phyloP scores from a whole-genome alignment of 2,329 filamentous ascomycete genomes.

The Raffaelea albimanens region DNA sequence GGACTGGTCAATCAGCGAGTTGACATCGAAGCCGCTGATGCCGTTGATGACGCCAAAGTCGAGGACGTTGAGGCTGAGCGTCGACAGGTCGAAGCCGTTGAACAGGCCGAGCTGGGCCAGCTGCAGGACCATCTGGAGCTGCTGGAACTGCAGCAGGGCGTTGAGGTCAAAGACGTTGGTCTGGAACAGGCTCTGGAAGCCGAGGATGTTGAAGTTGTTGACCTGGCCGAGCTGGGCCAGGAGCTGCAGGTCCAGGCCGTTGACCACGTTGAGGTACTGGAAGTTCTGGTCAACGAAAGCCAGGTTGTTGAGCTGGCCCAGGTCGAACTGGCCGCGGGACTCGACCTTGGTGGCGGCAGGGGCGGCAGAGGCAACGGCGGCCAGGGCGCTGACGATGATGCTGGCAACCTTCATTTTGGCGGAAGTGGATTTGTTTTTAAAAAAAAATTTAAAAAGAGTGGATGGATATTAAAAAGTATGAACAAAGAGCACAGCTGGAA shows the following conservation, averaged over 20 bases:
- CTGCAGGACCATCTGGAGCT: constrained; percentile 14
- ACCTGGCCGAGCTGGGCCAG: constrained; percentile 30
- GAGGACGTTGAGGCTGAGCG: constrained; percentile 15
- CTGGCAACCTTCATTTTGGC: constrained; percentile 40
- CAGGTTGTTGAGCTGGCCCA: constrained; percentile 30
- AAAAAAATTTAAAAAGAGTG: constrained; percentile 18
- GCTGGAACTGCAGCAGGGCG: constrained; percentile 13
- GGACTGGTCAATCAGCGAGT: constrained; percentile 14
- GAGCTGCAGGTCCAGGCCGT: constrained; percentile 33
- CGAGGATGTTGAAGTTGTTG: constrained; percentile 35
- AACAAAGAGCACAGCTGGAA: constrained; percentile 33
- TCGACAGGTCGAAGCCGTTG: constrained; percentile 18
- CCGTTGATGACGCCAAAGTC: constrained; percentile 16
- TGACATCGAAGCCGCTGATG: constrained; percentile 19
- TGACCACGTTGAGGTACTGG: constrained; percentile 37
- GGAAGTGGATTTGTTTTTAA: constrained; percentile 11
- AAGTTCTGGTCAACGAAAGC: constrained; percentile 30
- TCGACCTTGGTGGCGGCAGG: constrained; percentile 27
- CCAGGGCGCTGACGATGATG: constrained; percentile 34
- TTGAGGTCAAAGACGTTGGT: constrained; percentile 11
- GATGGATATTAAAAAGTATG: constrained; percentile 15
- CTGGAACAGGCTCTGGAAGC: constrained; percentile 28
- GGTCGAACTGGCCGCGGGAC: constrained; percentile 27
- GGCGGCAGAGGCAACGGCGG: constrained; percentile 33
- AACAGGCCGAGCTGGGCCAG: constrained; percentile 21